phyloP scores from a whole-genome alignment of 495 filamentous ascomycete genomes.

The Bombardia bombarda region DNA sequence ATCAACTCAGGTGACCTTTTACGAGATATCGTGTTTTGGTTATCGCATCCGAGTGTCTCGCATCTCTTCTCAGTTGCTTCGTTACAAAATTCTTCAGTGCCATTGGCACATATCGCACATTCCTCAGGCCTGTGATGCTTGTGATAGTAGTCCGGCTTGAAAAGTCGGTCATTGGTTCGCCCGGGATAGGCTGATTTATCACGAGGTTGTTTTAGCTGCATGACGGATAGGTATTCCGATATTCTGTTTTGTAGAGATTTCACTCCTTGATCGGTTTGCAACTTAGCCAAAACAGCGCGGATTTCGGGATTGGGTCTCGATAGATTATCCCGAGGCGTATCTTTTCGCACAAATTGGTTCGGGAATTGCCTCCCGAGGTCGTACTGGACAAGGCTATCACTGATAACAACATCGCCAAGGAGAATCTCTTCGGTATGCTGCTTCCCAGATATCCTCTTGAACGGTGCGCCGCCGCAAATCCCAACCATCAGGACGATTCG shows the following conservation, averaged over 20 bases:
- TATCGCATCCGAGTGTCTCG: slow-evolving; percentile 8
- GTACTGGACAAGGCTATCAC: slow-evolving; percentile 26
- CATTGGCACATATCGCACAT: neutral
- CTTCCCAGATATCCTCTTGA: neutral
- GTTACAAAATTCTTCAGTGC: slow-evolving; percentile 1
- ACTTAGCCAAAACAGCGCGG: slow-evolving; percentile 16
- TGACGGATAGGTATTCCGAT: slow-evolving; percentile 5
- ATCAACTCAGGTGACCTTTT: neutral
- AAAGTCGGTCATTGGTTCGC: slow-evolving; percentile 4
- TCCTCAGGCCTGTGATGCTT: slow-evolving; percentile 14
- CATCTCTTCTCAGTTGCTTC: slow-evolving; percentile 2
- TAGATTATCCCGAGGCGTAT: slow-evolving; percentile 21
- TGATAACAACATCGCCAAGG: slow-evolving; percentile 40
- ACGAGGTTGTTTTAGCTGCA: slow-evolving; percentile 8
- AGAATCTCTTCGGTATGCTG: slow-evolving; percentile 12
- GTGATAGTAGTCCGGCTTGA: slow-evolving; percentile 24
- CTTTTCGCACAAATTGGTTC: slow-evolving; percentile 21
- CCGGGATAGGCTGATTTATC: neutral
- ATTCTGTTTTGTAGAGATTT: slow-evolving; percentile 12
- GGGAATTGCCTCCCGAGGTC: slow-evolving; percentile 28
- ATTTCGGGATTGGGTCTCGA: slow-evolving; percentile 23
- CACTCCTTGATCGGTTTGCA: slow-evolving; percentile 19
- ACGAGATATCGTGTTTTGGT: slow-evolving; percentile 3
- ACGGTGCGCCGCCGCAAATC: slow-evolving; percentile 23
- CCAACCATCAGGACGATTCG: slow-evolving; percentile 20